Evolutionary conservation across 129 eudicot species (phyloP), one percentile per base, ranked within the genome.

Genomic region (Pittosporum tobira): DNA sequence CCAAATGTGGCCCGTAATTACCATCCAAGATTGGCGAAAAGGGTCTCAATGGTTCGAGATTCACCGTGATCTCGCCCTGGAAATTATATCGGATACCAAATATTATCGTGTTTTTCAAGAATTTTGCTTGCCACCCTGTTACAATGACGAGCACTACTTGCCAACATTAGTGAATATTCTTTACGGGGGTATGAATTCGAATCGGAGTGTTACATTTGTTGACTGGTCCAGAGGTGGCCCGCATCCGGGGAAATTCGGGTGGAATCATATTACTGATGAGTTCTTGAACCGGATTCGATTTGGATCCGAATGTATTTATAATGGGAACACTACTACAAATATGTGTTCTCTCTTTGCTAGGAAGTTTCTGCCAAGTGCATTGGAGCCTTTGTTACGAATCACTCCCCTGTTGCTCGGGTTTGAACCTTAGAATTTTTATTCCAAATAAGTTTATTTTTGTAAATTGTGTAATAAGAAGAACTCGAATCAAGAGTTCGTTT

Each of bases 271-370:
- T 55, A 53, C 73, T 11, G 73, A 73, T 12, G 69, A 73, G 61
- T 57, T 73, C 45, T 61, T 73, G 65, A 67, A 61, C 42, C 57
- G 54, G 23, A 55, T 73, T 15, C 64, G 70, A 14, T 73, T 61
- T 51, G 64, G 70, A 16, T 61, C 65, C 0, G 68, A 54, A 53
- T 73, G 78, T 37, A 36, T 55, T 61, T 73, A 67, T 61, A 67
- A 61, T 47, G 59, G 42, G 19, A 36, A 61, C 42, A 46, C 38
- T 19, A 60, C 69, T 15, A 54, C 73, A 2, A 47, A n/a, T n/a
- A n/a, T 73, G 52, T 73, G 78, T 61, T 29, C 54, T 61, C 61
- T 73, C 19, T 73, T 67, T 73, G 73, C 73, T 45, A 73, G 78
- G 51, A 73, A 73, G 73, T 66, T 73, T 47, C 11, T 71, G 26